These are phyloP conservation scores for Trichoderma afroharzianum DNA, from an alignment of 2,329 filamentous ascomycete genomes.

Conservation along the genomic window DNA sequence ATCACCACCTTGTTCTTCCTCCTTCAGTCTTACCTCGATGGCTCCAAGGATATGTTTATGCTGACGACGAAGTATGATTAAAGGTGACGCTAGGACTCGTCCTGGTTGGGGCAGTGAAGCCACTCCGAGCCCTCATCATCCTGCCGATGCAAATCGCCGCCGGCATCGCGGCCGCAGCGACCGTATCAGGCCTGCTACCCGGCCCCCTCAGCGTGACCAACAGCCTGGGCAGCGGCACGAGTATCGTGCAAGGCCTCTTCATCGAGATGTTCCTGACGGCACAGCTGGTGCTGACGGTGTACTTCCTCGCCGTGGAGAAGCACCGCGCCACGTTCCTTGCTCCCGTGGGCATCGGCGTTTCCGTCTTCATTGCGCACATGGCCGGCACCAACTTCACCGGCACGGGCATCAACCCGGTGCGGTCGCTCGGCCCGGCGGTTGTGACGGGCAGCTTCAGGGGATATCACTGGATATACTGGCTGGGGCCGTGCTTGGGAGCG, in stretches of 20 bases:
- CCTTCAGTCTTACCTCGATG: neutral
- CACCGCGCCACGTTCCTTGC: conserved; percentile 69
- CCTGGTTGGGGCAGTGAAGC: conserved; percentile 53
- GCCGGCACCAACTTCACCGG: conserved; percentile 45
- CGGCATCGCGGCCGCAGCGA: conserved; percentile 55
- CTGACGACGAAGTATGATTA: neutral
- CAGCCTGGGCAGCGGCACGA: conserved; percentile 48
- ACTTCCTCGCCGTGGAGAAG: conserved; percentile 70
- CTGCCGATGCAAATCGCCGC: conserved; percentile 55
- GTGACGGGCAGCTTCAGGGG: conserved; percentile 37
- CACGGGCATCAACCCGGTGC: conserved; percentile 48
- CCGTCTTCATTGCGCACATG: conserved; percentile 60
- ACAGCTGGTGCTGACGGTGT: conserved; percentile 60
- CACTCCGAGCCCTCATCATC: conserved; percentile 48
- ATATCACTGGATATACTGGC: conserved; percentile 56
- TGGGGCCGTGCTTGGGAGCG: conserved; percentile 51
- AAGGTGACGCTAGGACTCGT: conserved; percentile 55
- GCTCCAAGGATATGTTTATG: neutral
- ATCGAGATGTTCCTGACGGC: conserved; percentile 65
- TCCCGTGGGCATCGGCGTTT: conserved; percentile 67
- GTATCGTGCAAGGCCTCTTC: conserved; percentile 57
- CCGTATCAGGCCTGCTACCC: conserved; percentile 55
- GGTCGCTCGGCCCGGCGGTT: conserved; percentile 48
- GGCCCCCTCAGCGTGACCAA: conserved; percentile 54
- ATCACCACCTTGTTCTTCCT: neutral